phyloP scores from a whole-genome alignment of 73 alveolate species.

The Tetrahymena thermophila region DNA sequence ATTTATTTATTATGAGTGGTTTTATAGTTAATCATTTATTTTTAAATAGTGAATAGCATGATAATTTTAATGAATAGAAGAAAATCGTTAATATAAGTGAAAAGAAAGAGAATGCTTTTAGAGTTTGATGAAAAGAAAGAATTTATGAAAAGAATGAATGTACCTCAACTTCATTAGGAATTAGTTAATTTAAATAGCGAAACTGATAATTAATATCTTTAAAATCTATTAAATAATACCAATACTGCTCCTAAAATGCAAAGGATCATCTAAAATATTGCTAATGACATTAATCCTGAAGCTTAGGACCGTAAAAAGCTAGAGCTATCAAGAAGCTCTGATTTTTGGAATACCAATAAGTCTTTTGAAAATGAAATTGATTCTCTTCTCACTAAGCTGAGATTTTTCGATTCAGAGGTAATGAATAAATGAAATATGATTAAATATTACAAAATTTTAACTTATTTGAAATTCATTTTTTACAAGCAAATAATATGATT shows the following conservation, averaged over 20 bases:
- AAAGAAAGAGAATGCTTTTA: neutral
- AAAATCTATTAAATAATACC: neutral
- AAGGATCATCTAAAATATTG: slow-evolving; percentile 14
- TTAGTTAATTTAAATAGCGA: neutral
- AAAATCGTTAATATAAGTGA: neutral
- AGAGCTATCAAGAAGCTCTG: slow-evolving; percentile 25
- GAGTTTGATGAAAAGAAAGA: neutral
- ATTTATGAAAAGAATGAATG: neutral
- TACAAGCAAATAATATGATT: no score
- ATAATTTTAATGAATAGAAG: neutral
- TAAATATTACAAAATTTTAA: neutral
- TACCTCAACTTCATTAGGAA: neutral
- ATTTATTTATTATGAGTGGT: neutral
- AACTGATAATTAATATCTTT: neutral
- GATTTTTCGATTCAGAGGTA: slow-evolving; percentile 22
- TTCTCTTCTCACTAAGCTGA: slow-evolving; percentile 2
- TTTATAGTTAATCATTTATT: neutral
- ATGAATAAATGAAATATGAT: neutral
- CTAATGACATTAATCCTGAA: slow-evolving; percentile 2
- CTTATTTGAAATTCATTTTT: neutral
- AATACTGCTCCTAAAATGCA: slow-evolving; percentile 33
- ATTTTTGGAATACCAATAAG: slow-evolving; percentile 31
- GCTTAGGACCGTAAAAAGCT: slow-evolving; percentile 17
- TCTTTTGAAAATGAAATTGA: slow-evolving; percentile 35
- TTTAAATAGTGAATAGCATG: neutral